Conservation (phyloP, 495 filamentous ascomycete genomes). For the Penicillium ucsense region DNA sequence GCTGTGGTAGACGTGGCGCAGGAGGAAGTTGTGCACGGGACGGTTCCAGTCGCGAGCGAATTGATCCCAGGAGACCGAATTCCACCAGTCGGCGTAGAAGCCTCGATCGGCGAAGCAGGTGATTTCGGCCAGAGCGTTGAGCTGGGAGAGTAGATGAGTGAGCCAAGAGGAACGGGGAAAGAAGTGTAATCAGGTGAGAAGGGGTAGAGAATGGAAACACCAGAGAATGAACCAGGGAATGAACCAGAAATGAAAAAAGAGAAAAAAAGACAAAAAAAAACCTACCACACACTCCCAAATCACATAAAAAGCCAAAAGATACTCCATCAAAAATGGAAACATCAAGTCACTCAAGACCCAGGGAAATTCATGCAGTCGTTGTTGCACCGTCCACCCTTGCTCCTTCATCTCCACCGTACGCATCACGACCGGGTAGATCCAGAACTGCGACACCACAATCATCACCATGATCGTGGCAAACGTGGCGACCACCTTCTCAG, state of each 20-base stretch:
- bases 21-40: constrained; percentile 59
- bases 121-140: constrained; percentile 66
- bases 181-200: no score
- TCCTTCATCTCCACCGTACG: constrained; percentile 55
- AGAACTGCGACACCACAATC: constrained; percentile 40
- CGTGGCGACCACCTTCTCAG: constrained; percentile 56
- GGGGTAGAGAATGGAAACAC: background rate
- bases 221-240: background rate
- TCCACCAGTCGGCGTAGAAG: constrained; percentile 72
- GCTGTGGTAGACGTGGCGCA: constrained; percentile 66
- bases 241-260: background rate
- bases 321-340: constrained; percentile 69
- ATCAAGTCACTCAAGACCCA: constrained; percentile 60
- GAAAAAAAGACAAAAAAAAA: background rate
- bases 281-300: constrained; percentile 65
- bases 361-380: constrained; percentile 56
- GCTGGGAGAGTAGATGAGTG: constrained; percentile 8
- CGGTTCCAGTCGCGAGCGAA: constrained; percentile 71
- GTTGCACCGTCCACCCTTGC: constrained; percentile 43
- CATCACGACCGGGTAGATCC: constrained; percentile 59
- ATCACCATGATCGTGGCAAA: constrained; percentile 47
- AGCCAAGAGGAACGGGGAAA: no score
- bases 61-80: constrained; percentile 38
- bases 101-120: constrained; percentile 66
- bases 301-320: constrained; percentile 52